These are phyloP conservation scores for Taphrina flavorubra DNA, from an alignment of 1,139 yeast genomes.

Conservation along the genomic window DNA sequence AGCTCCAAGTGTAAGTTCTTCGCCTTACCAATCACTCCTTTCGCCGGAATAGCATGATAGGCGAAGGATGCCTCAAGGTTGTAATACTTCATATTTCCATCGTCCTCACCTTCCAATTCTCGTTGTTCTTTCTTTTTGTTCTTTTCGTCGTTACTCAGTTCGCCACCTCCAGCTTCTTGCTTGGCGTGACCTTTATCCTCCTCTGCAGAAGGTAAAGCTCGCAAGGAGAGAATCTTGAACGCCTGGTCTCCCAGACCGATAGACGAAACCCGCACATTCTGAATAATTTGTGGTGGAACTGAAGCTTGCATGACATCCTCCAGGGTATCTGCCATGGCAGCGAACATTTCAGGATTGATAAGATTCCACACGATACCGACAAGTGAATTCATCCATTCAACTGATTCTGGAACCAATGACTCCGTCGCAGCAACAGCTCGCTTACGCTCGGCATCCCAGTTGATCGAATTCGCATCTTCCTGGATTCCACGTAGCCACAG, in stretches of 20 bases:
- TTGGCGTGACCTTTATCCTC: conserved; percentile 32
- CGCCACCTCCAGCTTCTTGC: conserved; percentile 15
- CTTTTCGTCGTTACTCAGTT: conserved; percentile 24
- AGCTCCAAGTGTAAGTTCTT: conserved; percentile 41
- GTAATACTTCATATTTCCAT: conserved; percentile 32
- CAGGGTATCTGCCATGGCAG: conserved; percentile 40
- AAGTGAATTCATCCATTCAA: conserved; percentile 41
- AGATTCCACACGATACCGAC: conserved; percentile 40
- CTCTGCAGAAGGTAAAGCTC: conserved; percentile 41
- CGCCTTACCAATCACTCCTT: conserved; percentile 38
- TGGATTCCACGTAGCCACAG: conserved; percentile 40
- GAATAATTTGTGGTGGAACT: conserved; percentile 38
- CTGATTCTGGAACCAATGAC: conserved; percentile 42
- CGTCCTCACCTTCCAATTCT: conserved; percentile 37
- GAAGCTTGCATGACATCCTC: conserved; percentile 44
- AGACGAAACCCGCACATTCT: conserved; percentile 40
- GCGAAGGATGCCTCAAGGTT: conserved; percentile 42
- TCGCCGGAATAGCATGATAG: conserved; percentile 39
- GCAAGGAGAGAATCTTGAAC: conserved; percentile 40
- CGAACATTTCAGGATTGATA: conserved; percentile 42
- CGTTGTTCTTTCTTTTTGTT: conserved; percentile 38
- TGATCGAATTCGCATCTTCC: conserved; percentile 36
- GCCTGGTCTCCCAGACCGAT: conserved; percentile 41
- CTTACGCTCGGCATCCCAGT: conserved; percentile 42
- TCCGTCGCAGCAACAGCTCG: conserved; percentile 41